phyloP scores from a whole-genome alignment of 805 yeast species.

The Hyphopichia homilentoma region DNA sequence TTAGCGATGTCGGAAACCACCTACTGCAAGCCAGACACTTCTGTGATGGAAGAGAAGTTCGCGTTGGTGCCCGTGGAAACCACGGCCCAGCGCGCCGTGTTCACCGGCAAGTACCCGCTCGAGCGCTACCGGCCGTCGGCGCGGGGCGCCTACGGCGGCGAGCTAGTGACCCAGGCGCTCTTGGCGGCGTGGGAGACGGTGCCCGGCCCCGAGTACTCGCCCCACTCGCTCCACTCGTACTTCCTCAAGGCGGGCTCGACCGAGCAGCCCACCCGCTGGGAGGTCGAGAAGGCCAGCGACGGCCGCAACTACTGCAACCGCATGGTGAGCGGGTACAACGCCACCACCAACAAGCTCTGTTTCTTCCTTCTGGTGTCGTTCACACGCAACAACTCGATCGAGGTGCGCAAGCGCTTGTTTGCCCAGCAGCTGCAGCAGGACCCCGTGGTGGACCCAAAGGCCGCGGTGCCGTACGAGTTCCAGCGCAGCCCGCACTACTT shows the following conservation, averaged over 20 bases:
- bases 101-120: conserved; percentile 18
- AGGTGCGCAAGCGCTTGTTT: neutral
- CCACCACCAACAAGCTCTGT: conserved; percentile 14
- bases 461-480: conserved; percentile 16
- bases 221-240: conserved; percentile 25
- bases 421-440: neutral
- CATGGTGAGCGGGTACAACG: conserved; percentile 20
- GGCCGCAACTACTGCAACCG: conserved; percentile 23
- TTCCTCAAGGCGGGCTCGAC: conserved; percentile 23
- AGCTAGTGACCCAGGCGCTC: conserved; percentile 21
- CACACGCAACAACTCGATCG: conserved; percentile 17
- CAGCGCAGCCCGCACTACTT: conserved; percentile 16
- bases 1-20: too few species aligned
- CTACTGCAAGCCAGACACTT: too few species aligned
- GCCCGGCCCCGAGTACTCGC: conserved; percentile 15
- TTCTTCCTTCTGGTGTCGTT: conserved; percentile 20
- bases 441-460: neutral
- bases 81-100: conserved; percentile 12
- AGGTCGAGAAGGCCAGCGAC: conserved; percentile 16
- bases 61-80: conserved; percentile 8
- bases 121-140: conserved; percentile 15
- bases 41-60: conserved; percentile 20
- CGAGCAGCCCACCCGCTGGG: conserved; percentile 21
- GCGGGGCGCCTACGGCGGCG: conserved; percentile 29
- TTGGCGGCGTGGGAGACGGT: conserved; percentile 26